Evolutionary conservation across 2,329 filamentous ascomycete genomes (phyloP).

Genomic region (Botrytis tulipae): DNA sequence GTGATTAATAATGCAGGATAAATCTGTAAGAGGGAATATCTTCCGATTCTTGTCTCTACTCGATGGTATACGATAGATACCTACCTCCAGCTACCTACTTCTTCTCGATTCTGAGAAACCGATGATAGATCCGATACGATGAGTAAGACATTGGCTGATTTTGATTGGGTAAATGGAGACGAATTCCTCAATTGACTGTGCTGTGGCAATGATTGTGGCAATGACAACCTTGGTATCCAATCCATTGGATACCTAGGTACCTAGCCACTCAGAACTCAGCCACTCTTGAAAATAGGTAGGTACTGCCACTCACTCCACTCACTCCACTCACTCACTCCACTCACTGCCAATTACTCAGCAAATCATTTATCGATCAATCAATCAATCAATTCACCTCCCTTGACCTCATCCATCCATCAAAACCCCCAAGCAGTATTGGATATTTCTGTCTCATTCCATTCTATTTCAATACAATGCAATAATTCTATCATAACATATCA

Average conservation of each 20-base stretch:
- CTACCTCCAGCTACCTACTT: background rate
- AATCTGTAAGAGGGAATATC: background rate
- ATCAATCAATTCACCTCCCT: background rate
- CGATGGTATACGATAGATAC: background rate
- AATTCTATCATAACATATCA: background rate
- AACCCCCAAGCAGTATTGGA: background rate
- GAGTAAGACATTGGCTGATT: background rate
- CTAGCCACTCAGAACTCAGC: background rate
- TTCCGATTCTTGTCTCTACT: background rate
- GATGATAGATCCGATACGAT: background rate
- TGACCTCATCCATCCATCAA: background rate
- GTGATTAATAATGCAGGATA: background rate
- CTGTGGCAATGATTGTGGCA: background rate
- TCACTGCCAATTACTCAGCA: background rate
- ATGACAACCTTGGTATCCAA: background rate
- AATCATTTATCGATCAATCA: no score
- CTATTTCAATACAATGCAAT: background rate
- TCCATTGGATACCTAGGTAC: no score
- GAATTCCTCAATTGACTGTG: no score
- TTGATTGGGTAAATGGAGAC: no score
- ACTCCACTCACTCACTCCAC: no score
- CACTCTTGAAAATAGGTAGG: background rate
- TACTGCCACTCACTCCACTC: background rate
- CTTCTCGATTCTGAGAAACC: background rate
- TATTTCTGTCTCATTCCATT: background rate